These are phyloP conservation scores for Sarcodon aspratus DNA, from an alignment of 768 basidiomycete genomes.

Conservation along the genomic window DNA sequence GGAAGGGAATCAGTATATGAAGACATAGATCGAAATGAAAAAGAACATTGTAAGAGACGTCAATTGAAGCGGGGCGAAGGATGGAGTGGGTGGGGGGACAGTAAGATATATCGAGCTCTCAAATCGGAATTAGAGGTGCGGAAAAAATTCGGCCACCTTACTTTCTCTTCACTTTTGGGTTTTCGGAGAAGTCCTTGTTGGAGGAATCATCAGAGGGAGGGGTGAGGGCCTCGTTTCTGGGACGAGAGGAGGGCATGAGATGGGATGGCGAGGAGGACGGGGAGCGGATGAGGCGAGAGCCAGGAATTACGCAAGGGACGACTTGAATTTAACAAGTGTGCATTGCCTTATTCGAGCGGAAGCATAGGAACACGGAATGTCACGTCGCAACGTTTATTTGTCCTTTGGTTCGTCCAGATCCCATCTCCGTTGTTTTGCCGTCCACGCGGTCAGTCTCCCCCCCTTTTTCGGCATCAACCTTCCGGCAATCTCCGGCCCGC, in stretches of 20 bases:
- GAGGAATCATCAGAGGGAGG: conserved; percentile 55
- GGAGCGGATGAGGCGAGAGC: conserved; percentile 17
- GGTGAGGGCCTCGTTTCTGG: conserved; percentile 54
- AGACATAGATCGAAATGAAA: conserved; percentile 12
- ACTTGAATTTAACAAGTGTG: conserved; percentile 6
- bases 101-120: conserved; percentile 30
- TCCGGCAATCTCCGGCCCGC: too few species aligned
- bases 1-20: conserved; percentile 13
- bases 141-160: conserved; percentile 49
- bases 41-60: conserved; percentile 6
- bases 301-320: conserved; percentile 11
- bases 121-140: conserved; percentile 25
- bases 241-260: conserved; percentile 53
- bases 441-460: too few species aligned
- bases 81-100: conserved; percentile 20
- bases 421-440: too few species aligned
- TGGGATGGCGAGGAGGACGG: conserved; percentile 7
- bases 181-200: conserved; percentile 51
- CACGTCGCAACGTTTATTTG: too few species aligned
- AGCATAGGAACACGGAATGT: too few species aligned
- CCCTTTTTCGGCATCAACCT: too few species aligned
- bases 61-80: conserved; percentile 8
- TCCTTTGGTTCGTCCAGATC: too few species aligned
- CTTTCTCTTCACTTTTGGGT: conserved; percentile 73
- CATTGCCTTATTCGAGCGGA: too few species aligned